phyloP scores from a whole-genome alignment of 75 land plant genomes.

The Adiantum capillusveneris region DNA sequence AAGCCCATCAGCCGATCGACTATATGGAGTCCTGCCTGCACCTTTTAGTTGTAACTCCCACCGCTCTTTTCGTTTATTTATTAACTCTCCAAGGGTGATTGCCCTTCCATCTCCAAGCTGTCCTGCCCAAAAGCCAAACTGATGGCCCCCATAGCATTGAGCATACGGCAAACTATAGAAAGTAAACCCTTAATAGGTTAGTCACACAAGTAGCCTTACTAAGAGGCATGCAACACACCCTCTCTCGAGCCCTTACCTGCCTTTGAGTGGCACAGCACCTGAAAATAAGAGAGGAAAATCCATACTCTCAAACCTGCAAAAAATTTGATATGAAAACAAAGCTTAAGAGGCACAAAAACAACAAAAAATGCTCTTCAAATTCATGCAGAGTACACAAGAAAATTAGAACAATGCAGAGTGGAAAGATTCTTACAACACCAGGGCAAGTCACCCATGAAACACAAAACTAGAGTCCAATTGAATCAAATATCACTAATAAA shows the following conservation, averaged over 20 bases:
- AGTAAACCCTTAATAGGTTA: conserved; percentile 1
- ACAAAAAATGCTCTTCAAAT: no score
- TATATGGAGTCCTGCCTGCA: conserved; percentile 96
- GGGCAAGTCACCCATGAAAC: no score
- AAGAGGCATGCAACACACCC: no score
- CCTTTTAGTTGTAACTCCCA: conserved; percentile 98
- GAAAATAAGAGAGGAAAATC: conserved; percentile 86
- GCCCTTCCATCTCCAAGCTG: conserved; percentile 99
- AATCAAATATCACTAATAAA: no score
- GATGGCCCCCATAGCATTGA: conserved; percentile 99
- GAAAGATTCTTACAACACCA: no score
- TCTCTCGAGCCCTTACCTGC: conserved; percentile 86
- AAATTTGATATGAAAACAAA: no score
- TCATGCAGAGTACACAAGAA: no score
- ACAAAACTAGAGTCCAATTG: no score
- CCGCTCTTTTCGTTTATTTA: conserved; percentile 66
- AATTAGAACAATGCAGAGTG: no score
- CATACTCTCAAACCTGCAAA: conserved; percentile 71
- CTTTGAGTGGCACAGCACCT: conserved; percentile 59
- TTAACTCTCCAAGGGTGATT: conserved; percentile 83
- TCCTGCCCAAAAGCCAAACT: conserved; percentile 98
- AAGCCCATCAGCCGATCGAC: conserved; percentile 94
- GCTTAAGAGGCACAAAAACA: no score
- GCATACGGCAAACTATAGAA: conserved; percentile 72
- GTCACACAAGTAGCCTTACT: no score